Conservation (phyloP, 148 eudicot species). For the Amaranthus hypochondriacus region DNA sequence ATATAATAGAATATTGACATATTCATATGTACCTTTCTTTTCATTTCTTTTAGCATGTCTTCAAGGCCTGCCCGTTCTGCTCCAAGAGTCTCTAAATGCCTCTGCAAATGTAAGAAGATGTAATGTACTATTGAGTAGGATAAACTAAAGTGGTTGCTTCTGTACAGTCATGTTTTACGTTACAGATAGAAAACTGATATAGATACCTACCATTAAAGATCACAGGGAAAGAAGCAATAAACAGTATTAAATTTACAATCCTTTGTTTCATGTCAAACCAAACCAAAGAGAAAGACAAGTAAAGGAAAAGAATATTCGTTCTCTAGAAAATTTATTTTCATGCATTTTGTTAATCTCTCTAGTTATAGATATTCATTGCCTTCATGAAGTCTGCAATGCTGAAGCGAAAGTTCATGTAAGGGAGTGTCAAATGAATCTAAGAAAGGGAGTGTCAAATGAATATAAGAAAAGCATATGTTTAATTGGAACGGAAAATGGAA, state of each 20-base stretch:
- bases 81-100: conserved; percentile 91
- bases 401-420: too few relatives aligned
- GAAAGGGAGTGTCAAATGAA: too few relatives aligned
- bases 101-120: conserved; percentile 44
- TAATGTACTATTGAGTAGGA: background rate
- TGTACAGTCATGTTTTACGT: background rate
- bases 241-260: background rate
- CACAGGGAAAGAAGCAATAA: background rate
- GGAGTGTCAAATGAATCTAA: too few relatives aligned
- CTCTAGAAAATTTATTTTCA: background rate
- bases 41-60: conserved; percentile 99
- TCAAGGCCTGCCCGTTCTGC: conserved; percentile 96
- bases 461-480: too few relatives aligned
- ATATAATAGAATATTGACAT: background rate
- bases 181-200: background rate
- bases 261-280: background rate
- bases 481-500: too few relatives aligned
- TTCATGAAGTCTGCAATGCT: too few relatives aligned
- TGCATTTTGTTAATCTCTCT: too few relatives aligned
- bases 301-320: background rate
- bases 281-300: too few relatives aligned
- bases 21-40: conserved; percentile 61
- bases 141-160: background rate
- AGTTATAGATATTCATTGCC: too few relatives aligned
- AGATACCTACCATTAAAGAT: background rate